Conservation (phyloP, 768 basidiomycete species). For the Lactifluus pinguis region DNA sequence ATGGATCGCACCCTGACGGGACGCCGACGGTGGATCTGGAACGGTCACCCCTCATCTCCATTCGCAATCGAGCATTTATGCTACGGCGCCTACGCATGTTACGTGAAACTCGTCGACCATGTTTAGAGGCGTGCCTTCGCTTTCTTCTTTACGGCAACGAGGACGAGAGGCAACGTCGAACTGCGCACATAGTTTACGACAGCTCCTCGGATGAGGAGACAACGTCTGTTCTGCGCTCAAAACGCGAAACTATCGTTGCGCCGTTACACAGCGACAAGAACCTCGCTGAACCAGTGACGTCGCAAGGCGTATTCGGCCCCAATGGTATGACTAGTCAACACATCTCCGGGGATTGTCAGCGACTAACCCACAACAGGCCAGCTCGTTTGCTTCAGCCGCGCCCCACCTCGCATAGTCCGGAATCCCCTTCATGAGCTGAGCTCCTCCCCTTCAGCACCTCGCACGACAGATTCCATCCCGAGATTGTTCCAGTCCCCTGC, state of each 20-base stretch:
- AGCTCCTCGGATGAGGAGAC: conserved; percentile 61
- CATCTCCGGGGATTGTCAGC: neutral
- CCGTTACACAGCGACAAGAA: conserved; percentile 63
- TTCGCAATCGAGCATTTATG: conserved; percentile 69
- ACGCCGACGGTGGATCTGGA: conserved; percentile 77
- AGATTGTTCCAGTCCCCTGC: conserved; percentile 52
- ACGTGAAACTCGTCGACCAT: conserved; percentile 66
- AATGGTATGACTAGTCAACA: conserved; percentile 46
- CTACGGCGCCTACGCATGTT: conserved; percentile 67
- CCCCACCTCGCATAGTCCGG: conserved; percentile 63
- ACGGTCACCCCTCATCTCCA: conserved; percentile 68
- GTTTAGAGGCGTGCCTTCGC: conserved; percentile 73
- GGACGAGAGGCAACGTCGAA: conserved; percentile 37
- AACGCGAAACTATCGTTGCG: conserved; percentile 43
- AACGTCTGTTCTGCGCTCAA: conserved; percentile 28
- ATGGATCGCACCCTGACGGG: conserved; percentile 49
- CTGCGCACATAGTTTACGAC: conserved; percentile 41
- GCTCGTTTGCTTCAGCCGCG: conserved; percentile 78
- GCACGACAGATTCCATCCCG: conserved; percentile 22
- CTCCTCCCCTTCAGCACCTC: conserved; percentile 32
- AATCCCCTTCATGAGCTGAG: conserved; percentile 42
- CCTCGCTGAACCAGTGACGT: conserved; percentile 74
- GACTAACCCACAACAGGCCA: conserved; percentile 45
- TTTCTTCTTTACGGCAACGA: conserved; percentile 71
- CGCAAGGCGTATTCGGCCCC: conserved; percentile 82